Base-by-base conservation (phyloP, 2,329 filamentous ascomycete genomes). In the Lachnellula hyalina region DNA sequence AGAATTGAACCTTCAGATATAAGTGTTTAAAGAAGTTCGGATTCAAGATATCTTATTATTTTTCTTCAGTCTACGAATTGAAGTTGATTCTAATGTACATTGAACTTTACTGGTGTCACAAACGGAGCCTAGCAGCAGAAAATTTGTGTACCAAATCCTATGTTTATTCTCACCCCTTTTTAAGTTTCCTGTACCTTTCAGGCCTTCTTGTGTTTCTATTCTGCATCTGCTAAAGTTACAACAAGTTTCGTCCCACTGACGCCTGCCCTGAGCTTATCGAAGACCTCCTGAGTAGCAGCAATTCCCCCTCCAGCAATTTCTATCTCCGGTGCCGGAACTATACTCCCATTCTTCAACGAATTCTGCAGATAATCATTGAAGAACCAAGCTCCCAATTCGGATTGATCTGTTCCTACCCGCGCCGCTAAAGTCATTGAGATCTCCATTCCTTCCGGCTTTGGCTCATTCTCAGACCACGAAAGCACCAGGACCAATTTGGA, bases 311-410 rank as follows among this genome's bases (percentile, higher is more conserved):
- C 67, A 34, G 74, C 64, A 23, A 62, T 64, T 53, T 72, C 63
- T 44, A 63, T 65, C 58, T 75, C 73, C 14, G 74, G 73, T 59
- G 67, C 66, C 2, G 76, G 68, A 8, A 70, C 63, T 25, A 55
- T 48, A 8, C 47, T 42, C 4, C 44, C 44, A 25, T 44, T 53
- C 40, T 38, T 53, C 17, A 58, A 40, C n/a, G 41, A 49, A 34
- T 1, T 69, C 63, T 15, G 68, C 54, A 32, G 64, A 28, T 41
- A 54, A 7, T 51, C n/a, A 21, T 55, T 50, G 38, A 46, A 50
- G 2, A 50, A 36, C 67, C 44, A 77, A 32, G 28, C 23, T 19
- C 21, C 41, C 14, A 36, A n/a, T 45, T 35, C 25, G 11, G 21
- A 14, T 15, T n/a, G 28, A 15, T 36, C 38, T 28, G 38, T 25